Evolutionary conservation across 352 stramenopile species (phyloP).

Genomic region (Halophytophthora polymorphica): DNA sequence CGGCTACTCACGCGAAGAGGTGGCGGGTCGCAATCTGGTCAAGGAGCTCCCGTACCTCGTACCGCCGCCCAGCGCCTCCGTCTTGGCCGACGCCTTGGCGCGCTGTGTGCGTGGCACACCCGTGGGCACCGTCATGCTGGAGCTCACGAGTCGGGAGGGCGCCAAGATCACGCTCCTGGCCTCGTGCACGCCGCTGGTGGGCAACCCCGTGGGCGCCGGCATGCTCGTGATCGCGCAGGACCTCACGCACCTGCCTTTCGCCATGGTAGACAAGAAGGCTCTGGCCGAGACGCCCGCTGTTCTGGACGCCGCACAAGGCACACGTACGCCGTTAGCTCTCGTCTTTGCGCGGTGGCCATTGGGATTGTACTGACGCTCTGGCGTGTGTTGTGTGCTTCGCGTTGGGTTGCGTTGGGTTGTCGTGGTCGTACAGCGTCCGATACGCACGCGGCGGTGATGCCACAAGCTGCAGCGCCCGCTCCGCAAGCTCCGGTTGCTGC

Average conservation of each 20-base stretch:
- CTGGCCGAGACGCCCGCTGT: conserved; percentile 55
- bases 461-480: conserved; percentile 5
- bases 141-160: conserved; percentile 58
- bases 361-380: too few relatives aligned
- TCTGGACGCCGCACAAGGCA: conserved; percentile 41
- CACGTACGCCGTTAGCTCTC: conserved; percentile 33
- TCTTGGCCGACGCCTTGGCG: conserved; percentile 55
- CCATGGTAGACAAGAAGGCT: conserved; percentile 37
- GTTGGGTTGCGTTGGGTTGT: conserved; percentile 6
- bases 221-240: conserved; percentile 84
- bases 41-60: conserved; percentile 74
- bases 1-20: conserved; percentile 78
- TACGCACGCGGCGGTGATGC: conserved; percentile 4
- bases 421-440: conserved; percentile 20
- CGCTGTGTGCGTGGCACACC: conserved; percentile 56
- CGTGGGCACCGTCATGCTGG: conserved; percentile 50
- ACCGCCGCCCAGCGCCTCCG: conserved; percentile 42
- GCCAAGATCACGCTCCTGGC: conserved; percentile 61
- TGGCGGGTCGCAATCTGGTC: conserved; percentile 69
- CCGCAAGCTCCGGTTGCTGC: conserved; percentile 13
- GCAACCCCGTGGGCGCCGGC: conserved; percentile 67
- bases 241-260: conserved; percentile 43
- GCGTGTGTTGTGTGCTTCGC: background rate
- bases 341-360: too few relatives aligned
- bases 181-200: conserved; percentile 68